These are phyloP conservation scores for Colletotrichum higginsianum DNA, from an alignment of 2,329 filamentous ascomycete genomes.

Conservation along the genomic window DNA sequence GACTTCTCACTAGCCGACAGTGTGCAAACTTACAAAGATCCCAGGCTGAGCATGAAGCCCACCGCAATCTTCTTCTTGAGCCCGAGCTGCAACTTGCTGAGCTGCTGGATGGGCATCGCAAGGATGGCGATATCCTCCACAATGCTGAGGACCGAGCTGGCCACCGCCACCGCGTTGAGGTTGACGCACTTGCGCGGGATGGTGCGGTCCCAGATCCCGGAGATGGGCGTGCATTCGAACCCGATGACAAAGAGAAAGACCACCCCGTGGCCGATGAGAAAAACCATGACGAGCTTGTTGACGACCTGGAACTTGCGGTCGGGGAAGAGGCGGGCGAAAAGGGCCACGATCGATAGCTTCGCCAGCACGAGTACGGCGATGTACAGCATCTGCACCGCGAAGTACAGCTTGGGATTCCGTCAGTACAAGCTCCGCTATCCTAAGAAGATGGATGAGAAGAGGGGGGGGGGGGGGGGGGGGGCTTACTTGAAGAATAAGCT, in stretches of 20 bases:
- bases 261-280: constrained; percentile 42
- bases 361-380: constrained; percentile 44
- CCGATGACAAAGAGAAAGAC: constrained; percentile 45
- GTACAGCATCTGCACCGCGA: constrained; percentile 45
- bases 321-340: constrained; percentile 45
- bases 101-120: constrained; percentile 38
- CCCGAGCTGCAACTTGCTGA: constrained; percentile 34
- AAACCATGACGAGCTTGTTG: constrained; percentile 29
- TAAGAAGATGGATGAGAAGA: no score
- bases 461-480: fast-evolving
- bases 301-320: constrained; percentile 39
- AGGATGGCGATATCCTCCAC: constrained; percentile 42
- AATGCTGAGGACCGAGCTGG: constrained; percentile 41
- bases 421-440: background rate
- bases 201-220: constrained; percentile 40
- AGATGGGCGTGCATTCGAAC: constrained; percentile 43
- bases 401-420: constrained; percentile 32
- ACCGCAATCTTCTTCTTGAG: constrained; percentile 40
- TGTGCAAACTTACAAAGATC: constrained; percentile 39
- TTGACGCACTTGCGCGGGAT: constrained; percentile 36
- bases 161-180: constrained; percentile 30
- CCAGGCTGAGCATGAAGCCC: constrained; percentile 41
- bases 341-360: constrained; percentile 46
- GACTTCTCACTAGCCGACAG: background rate
- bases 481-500: constrained; percentile 31